Evolutionary conservation across 2,329 filamentous ascomycete genomes (phyloP), one percentile per base, ranked within the genome.

Genomic region (Xenosphaeropsis pyriputrescens): DNA sequence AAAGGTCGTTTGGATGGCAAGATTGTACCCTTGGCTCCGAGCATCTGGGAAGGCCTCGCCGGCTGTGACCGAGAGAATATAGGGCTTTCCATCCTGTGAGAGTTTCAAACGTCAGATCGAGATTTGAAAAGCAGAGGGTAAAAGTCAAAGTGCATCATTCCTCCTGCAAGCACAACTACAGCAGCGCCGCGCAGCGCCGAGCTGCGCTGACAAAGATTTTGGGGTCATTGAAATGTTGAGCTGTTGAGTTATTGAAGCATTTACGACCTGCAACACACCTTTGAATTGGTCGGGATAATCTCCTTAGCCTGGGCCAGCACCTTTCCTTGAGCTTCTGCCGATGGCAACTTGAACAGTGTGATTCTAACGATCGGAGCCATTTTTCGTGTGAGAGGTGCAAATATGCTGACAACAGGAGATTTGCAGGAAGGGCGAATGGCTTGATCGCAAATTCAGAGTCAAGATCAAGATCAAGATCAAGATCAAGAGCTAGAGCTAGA

Each of bases 291-390:
- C 37, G 54, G 52, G 6, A 53, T 53, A 34, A 71, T 49, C 17
- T 49, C 50, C 40, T 60, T 51, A 54, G 69, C 70, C 38, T 58
- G 57, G 36, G 63, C 59, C 18, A 70, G 43, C 39, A 71, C 47
- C 49, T 54, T 57, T 47, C 60, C 42, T 50, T 63, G 63, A 44
- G 63, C 57, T 33, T 58, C 64, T 40, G 53, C 48, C 34, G 60
- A 57, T 16, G 65, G 61, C 29, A 69, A 47, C 57, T 70, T 71
- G 62, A 71, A 71, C 59, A 71, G 60, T 45, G 68, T 71, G 29
- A 67, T 51, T 38, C 68, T 60, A 49, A 66, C 60, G 41, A 70
- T 55, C 35, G 57, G 59, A 45, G 53, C 52, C 17, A 15, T 15
- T 18, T 17, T 14, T 8, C 16, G 31, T 32, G 31, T 18, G 14